Conservation (phyloP, 2,329 filamentous ascomycete genomes). For the Aspergillus novofumigatus region DNA sequence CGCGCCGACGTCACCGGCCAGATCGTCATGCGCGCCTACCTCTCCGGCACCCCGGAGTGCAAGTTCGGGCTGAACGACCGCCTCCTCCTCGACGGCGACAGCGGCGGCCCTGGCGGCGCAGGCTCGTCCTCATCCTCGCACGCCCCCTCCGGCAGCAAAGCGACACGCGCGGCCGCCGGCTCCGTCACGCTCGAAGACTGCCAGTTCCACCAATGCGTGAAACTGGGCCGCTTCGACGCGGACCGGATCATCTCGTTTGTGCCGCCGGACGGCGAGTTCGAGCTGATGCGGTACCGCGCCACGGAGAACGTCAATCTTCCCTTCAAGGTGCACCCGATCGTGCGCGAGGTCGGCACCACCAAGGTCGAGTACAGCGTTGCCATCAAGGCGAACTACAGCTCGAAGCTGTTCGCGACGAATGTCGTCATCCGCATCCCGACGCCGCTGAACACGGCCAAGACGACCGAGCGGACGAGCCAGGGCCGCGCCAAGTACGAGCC, state of each 20-base stretch:
- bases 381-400: conserved; percentile 93
- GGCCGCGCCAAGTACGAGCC: conserved; percentile 99
- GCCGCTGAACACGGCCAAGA: conserved; percentile 91
- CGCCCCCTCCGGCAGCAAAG: conserved; percentile 63
- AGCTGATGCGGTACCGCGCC: conserved; percentile 96
- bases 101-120: conserved; percentile 45
- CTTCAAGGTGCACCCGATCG: conserved; percentile 98
- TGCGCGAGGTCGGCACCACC: conserved; percentile 93
- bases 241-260: conserved; percentile 97
- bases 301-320: conserved; percentile 98
- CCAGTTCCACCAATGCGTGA: conserved; percentile 98
- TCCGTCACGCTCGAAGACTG: conserved; percentile 96
- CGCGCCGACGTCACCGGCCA: conserved; percentile 95
- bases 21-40: conserved; percentile 97
- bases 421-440: conserved; percentile 92
- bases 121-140: conserved; percentile 60
- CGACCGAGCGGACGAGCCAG: conserved; percentile 87
- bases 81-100: conserved; percentile 77
- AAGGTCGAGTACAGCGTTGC: conserved; percentile 99
- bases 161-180: conserved; percentile 90
- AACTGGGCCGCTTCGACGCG: conserved; percentile 92
- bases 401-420: conserved; percentile 95
- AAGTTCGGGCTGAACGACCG: conserved; percentile 98
- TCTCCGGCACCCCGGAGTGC: conserved; percentile 94
- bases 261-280: conserved; percentile 94